Base-by-base conservation (phyloP, 2,329 filamentous ascomycete genomes). In the Pleoardoris graminearum region DNA sequence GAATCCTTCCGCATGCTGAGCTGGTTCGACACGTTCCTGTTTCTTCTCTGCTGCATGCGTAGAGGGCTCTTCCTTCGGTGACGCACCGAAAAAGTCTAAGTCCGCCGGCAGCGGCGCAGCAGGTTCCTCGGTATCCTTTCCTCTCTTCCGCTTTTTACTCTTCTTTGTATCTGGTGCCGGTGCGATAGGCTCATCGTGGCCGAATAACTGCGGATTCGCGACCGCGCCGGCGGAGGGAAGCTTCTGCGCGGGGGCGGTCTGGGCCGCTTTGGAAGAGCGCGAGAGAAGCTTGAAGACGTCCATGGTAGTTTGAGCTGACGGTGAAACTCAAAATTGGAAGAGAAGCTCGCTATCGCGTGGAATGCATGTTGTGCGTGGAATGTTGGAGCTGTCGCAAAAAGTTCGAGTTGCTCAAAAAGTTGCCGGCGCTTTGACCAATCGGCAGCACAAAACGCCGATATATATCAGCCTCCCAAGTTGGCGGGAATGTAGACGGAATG, bases 221-320 rank as follows among this genome's bases (percentile, higher is more conserved):
- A 78, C 78, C 19, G 80, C 82, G 55, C 86, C 87, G 46, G 83
- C 83, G 3, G 86, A 89, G 6, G 87, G 87, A 27, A 88, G 76
- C 50, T 78, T 81, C 3, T 75, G 63, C 17, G 73, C 56, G 25
- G 70, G 65, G 25, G 71, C 67, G 10, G 64, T 55, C 44, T 74
- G 78, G 51, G 76, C 67, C 12, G 79, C 75, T 63, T 88, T 90
- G 3, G 84, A 85, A 51, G 87, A 87, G 45, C 88, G 82, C 30
- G 88, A 89, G 53, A 91, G 77, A 27, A 91, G 76, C 65, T 86
- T 90, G 66, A 90, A 78, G 49, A 90, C 85, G 74, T 91, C 87
- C 87, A 89, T 89, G 50, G 43, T 61, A 0, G n/a, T n/a, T n/a
- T n/a, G n/a, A n/a, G 37, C 22, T 30, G n/a, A 39, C n/a, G 4